A percentile compares a stretch with the other conserved stretches of the same genome.
Evolutionary conservation across 176 grass and related monocot genomes (phyloP).

Genomic region (Aegilops umbellulata): DNA sequence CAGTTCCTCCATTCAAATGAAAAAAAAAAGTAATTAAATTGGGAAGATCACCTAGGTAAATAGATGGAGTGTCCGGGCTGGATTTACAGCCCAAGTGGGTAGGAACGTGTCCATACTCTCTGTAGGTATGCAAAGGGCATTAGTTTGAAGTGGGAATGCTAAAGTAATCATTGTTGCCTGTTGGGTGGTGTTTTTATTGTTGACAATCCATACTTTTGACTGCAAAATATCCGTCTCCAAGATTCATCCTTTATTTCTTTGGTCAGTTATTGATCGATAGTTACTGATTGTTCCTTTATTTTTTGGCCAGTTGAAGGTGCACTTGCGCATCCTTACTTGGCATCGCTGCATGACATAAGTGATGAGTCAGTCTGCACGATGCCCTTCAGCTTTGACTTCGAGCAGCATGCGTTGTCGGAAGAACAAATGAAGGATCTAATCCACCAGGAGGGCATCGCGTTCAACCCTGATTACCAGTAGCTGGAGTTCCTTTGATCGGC

Average conservation of each 20-base stretch:
- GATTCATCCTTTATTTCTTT: neutral
- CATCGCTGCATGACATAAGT: constrained; percentile 88
- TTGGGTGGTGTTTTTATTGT: neutral
- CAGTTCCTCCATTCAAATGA: neutral
- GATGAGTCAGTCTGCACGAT: constrained; percentile 74
- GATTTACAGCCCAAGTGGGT: constrained; percentile 1
- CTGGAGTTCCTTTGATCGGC: constrained; percentile 21
- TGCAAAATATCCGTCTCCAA: neutral
- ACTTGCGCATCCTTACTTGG: constrained; percentile 92
- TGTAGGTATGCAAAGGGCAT: neutral
- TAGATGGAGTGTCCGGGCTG: neutral
- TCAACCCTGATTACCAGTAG: constrained; percentile 82
- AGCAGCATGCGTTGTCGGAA: constrained; percentile 90
- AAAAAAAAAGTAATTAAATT: neutral
- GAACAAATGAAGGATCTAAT: constrained; percentile 99
- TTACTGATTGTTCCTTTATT: constrained; percentile 15
- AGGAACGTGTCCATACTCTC: neutral
- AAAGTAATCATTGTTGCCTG: neutral
- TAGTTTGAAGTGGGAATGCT: neutral
- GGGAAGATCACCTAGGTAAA: neutral
- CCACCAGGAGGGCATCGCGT: constrained; percentile 78
- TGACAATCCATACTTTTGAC: neutral
- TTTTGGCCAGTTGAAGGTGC: constrained; percentile 82
- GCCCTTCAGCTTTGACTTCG: constrained; percentile 95
- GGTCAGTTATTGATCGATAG: constrained; percentile 40